These are phyloP conservation scores for Talaromyces liani DNA, from an alignment of 495 filamentous ascomycete genomes.

Conservation along the genomic window DNA sequence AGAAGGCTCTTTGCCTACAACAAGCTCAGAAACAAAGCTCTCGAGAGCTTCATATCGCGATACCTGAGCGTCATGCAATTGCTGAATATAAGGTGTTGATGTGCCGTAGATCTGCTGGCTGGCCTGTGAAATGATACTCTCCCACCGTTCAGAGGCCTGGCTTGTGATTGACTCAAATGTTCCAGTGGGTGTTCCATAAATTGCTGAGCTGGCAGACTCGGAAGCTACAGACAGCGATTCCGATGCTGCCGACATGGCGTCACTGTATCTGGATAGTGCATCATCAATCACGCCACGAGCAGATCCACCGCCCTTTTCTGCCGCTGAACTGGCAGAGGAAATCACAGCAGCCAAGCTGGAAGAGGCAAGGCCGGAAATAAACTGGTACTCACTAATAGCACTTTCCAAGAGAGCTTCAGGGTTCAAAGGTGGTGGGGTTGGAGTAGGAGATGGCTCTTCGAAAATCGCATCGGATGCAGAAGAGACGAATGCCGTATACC, in stretches of 20 bases:
- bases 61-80: constrained; percentile 42
- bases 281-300: constrained; percentile 34
- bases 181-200: constrained; percentile 39
- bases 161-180: constrained; percentile 39
- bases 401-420: constrained; percentile 33
- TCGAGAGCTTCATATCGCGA: constrained; percentile 63
- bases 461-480: constrained; percentile 57
- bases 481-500: constrained; percentile 64
- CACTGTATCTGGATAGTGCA: constrained; percentile 40
- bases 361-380: constrained; percentile 40
- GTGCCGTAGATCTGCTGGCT: constrained; percentile 68
- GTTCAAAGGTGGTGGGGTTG: constrained; percentile 18
- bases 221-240: constrained; percentile 42
- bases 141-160: constrained; percentile 56
- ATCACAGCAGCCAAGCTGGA: constrained; percentile 40
- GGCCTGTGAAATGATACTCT: constrained; percentile 55
- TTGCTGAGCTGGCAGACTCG: constrained; percentile 39
- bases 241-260: constrained; percentile 43
- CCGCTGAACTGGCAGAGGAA: constrained; percentile 35
- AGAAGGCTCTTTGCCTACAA: constrained; percentile 69
- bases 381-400: constrained; percentile 40
- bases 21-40: constrained; percentile 66
- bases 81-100: constrained; percentile 55
- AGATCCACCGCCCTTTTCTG: constrained; percentile 32
- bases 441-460: constrained; percentile 39